Conservation (phyloP, 805 yeast genomes). For the Ogataea kodamae region DNA sequence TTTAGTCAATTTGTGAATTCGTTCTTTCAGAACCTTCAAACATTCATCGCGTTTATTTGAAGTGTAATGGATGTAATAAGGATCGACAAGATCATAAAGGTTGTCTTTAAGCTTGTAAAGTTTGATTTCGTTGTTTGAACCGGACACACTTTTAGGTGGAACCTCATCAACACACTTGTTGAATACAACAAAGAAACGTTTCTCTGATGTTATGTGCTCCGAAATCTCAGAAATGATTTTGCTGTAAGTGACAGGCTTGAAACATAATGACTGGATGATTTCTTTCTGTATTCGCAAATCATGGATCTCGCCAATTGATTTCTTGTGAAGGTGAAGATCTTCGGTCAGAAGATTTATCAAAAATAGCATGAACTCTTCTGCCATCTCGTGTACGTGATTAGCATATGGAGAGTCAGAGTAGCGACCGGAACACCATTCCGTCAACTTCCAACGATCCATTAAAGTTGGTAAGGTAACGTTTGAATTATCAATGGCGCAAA, state of each 20-base stretch:
- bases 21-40: constrained; percentile 54
- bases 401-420: constrained; percentile 43
- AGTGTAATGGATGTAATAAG: constrained; percentile 75
- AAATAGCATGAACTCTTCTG: constrained; percentile 74
- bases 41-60: constrained; percentile 84
- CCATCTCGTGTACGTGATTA: constrained; percentile 39
- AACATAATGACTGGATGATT: constrained; percentile 79
- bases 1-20: constrained; percentile 38
- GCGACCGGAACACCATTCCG: constrained; percentile 48
- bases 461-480: constrained; percentile 54
- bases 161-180: constrained; percentile 52
- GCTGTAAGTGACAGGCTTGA: constrained; percentile 67
- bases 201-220: constrained; percentile 70
- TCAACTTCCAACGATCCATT: constrained; percentile 67
- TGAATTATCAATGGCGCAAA: constrained; percentile 48
- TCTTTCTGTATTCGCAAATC: constrained; percentile 58
- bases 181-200: constrained; percentile 63
- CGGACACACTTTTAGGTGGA: constrained; percentile 36
- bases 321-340: constrained; percentile 52
- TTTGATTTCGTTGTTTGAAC: constrained; percentile 54
- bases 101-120: constrained; percentile 63
- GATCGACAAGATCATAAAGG: constrained; percentile 57
- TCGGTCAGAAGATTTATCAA: constrained; percentile 69
- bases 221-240: constrained; percentile 68
- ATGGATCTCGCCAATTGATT: constrained; percentile 44